These are phyloP conservation scores for Penicillium paxilli DNA, from an alignment of 495 filamentous ascomycete genomes.

Conservation along the genomic window DNA sequence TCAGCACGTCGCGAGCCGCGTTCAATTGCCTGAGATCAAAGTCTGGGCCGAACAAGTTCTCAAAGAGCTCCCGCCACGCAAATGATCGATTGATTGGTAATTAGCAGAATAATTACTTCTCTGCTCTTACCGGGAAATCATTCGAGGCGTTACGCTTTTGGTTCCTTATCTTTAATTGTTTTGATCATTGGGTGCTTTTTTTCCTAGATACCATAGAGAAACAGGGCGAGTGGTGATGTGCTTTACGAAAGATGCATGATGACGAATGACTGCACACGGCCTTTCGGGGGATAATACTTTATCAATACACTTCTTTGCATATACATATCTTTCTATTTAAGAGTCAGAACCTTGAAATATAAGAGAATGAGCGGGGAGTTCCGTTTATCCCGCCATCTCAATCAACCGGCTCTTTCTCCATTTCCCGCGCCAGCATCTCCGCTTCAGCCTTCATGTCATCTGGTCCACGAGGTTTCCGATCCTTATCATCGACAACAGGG, in stretches of 20 bases:
- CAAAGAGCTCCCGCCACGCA: slow-evolving; percentile 62
- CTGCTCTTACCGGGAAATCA: neutral
- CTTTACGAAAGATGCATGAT: slow-evolving; percentile 19
- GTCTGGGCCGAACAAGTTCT: slow-evolving; percentile 77
- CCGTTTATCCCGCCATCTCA: slow-evolving; percentile 6
- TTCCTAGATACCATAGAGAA: slow-evolving; percentile 23
- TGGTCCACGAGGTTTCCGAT: slow-evolving; percentile 64
- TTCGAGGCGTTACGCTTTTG: slow-evolving; percentile 21
- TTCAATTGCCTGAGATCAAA: slow-evolving; percentile 74
- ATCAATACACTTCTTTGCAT: slow-evolving; percentile 9
- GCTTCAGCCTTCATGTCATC: slow-evolving; percentile 85
- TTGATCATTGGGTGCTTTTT: slow-evolving; percentile 7
- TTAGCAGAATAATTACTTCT: neutral
- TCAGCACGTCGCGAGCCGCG: slow-evolving; percentile 65
- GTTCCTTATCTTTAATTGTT: too few species aligned
- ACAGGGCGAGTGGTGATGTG: slow-evolving; percentile 3
- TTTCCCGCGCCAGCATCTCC: slow-evolving; percentile 39
- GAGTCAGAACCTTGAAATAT: too few species aligned
- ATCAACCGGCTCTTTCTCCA: slow-evolving; percentile 29
- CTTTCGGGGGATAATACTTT: slow-evolving; percentile 1
- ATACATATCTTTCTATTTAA: slow-evolving; percentile 1
- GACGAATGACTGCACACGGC: slow-evolving; percentile 13
- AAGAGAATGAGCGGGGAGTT: neutral
- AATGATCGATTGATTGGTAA: neutral
- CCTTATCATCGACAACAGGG: slow-evolving; percentile 64